Percentiles rank a stretch among this genome's conserved stretches.
Conservation (phyloP, 306 rosid genomes). For the Hippophae tibetana region DNA sequence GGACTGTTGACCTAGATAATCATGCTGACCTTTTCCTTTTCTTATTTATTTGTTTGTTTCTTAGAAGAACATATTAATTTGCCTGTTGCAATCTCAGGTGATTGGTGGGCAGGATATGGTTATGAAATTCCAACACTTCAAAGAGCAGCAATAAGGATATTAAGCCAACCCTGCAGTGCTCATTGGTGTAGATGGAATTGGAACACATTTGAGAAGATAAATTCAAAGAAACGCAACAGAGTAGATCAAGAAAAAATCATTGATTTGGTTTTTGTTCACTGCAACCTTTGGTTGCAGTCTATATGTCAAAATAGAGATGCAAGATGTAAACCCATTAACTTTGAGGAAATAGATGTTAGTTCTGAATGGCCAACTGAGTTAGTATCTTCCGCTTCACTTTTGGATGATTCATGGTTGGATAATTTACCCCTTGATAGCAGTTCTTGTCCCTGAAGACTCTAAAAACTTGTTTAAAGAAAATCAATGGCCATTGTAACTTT, state of each 20-base stretch:
- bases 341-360: slow-evolving; percentile 48
- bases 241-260: slow-evolving; percentile 37
- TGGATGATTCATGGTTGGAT: slow-evolving; percentile 63
- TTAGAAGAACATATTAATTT: slow-evolving; percentile 7
- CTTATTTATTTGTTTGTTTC: not conserved
- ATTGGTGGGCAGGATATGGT: slow-evolving; percentile 77
- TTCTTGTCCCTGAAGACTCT: slow-evolving; percentile 25
- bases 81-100: slow-evolving; percentile 32
- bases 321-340: slow-evolving; percentile 37
- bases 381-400: slow-evolving; percentile 36
- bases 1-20: no score
- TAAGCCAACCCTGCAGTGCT: slow-evolving; percentile 66
- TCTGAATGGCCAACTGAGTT: slow-evolving; percentile 60
- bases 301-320: slow-evolving; percentile 28
- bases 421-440: slow-evolving; percentile 34
- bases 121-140: slow-evolving; percentile 59
- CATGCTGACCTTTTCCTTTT: not conserved
- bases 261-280: slow-evolving; percentile 55
- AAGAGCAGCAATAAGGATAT: slow-evolving; percentile 51
- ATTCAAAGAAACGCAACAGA: slow-evolving; percentile 33
- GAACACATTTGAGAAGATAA: slow-evolving; percentile 43
- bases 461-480: not conserved
- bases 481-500: not conserved
- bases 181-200: slow-evolving; percentile 61
- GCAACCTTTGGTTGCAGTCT: slow-evolving; percentile 57